Evolutionary conservation across 805 yeast species (phyloP).

Genomic region (Kluyveromyces starmeri): DNA sequence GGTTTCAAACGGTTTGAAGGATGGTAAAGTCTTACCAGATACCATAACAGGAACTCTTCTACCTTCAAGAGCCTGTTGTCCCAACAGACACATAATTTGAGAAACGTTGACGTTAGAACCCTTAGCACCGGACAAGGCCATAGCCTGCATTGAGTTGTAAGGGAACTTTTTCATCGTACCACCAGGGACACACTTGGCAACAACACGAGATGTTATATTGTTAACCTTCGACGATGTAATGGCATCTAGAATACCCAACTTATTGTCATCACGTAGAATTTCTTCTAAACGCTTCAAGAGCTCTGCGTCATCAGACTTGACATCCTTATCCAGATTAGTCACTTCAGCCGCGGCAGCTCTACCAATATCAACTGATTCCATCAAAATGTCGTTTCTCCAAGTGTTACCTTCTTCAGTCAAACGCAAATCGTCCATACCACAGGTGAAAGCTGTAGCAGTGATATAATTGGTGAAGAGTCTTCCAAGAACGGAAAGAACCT

Average conservation of each 20-base stretch:
- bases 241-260: constrained; percentile 90
- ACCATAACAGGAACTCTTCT: constrained; percentile 99
- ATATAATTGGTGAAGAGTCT: constrained; percentile 90
- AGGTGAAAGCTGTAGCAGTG: constrained; percentile 87
- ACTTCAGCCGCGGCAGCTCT: constrained; percentile 91
- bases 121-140: constrained; percentile 99
- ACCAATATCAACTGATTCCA: constrained; percentile 73
- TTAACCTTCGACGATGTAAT: constrained; percentile 90
- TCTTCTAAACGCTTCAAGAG: constrained; percentile 85
- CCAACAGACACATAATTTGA: constrained; percentile 97
- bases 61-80: constrained; percentile 99
- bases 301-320: constrained; percentile 55
- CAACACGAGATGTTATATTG: constrained; percentile 88
- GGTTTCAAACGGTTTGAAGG: constrained; percentile 93
- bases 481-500: constrained; percentile 84
- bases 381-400: constrained; percentile 78
- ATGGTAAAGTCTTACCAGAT: constrained; percentile 92
- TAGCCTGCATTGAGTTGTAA: constrained; percentile 92
- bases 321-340: constrained; percentile 58
- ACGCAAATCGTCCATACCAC: constrained; percentile 99
- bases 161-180: constrained; percentile 97
- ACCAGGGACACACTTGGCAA: constrained; percentile 85
- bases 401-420: constrained; percentile 84
- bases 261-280: constrained; percentile 85
- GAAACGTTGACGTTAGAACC: constrained; percentile 98